Evolutionary conservation across 140 eudicot genomes (phyloP), one percentile per base, ranked within the genome.

Genomic region (Senecio squalidus): DNA sequence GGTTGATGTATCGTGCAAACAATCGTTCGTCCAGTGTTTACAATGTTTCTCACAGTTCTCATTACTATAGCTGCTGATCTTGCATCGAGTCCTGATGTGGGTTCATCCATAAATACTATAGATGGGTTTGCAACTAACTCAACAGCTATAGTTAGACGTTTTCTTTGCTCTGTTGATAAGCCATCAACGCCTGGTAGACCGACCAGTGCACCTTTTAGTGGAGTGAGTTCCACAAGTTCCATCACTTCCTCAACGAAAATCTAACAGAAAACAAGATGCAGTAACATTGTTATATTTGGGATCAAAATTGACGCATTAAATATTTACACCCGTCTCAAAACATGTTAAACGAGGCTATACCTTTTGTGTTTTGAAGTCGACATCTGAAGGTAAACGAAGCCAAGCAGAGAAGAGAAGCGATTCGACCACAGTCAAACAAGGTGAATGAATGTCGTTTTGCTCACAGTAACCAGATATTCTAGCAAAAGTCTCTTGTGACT

Each of bases 151-250:
- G 98, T 92, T 25, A 92, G 55, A 31, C 98, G 84, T 60, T 87
- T 92, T 61, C 98, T 84, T 77, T 92, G 98, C 66, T 92, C 98
- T 5, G 98, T 92, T 47, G 98, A 92, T 70, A 92, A 71, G 41
- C 98, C 98, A 77, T 92, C 96, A 68, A 92, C 89, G 57, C 98
- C 98, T 14, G 98, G 98, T 25, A 92, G 80, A 73, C 98, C 98
- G 36, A 92, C 92, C 69, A 92, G 73, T 30, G 95, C 98, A 45
- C 92, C 95, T 75, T 76, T 87, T 34, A 92, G 52, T 31, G 89
- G 82, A 31, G 77, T 75, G 62, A 92, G 98, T 74, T 91, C 98
- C 64, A 91, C 98, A 72, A 91, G 98, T 49, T 86, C 96, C 98
- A 91, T 86, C 46, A 92, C 96, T 77, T 92, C 98, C 46, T 92